Percentiles rank a stretch among this genome's conserved stretches.
These are phyloP conservation scores for Chaetomiaceae sp. DNA, from an alignment of 2,329 filamentous ascomycete species.

Conservation along the genomic window DNA sequence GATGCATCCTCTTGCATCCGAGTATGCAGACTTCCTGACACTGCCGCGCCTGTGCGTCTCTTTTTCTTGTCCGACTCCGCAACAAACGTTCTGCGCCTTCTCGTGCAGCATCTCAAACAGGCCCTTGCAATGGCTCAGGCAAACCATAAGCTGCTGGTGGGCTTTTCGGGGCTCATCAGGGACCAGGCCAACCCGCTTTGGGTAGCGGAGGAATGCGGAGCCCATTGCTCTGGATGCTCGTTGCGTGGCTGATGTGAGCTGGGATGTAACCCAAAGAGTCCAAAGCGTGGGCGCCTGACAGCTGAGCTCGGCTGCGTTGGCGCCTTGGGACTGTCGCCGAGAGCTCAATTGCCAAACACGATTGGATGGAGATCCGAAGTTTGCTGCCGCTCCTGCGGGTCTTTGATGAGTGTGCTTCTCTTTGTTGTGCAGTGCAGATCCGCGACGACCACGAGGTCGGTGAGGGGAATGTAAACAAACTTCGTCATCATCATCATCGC, in stretches of 20 bases:
- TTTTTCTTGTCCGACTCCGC: neutral
- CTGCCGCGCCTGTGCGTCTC: conserved; percentile 1
- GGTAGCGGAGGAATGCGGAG: conserved; percentile 17
- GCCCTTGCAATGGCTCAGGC: conserved; percentile 6
- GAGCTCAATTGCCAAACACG: conserved; percentile 5
- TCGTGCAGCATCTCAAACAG: conserved; percentile 23
- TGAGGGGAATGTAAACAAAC: conserved; percentile 21
- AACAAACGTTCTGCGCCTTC: conserved; percentile 3
- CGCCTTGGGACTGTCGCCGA: conserved; percentile 15
- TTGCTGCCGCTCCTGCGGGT: conserved; percentile 20
- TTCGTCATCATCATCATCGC: neutral
- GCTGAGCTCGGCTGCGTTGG: conserved; percentile 15
- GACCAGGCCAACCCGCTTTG: conserved; percentile 11
- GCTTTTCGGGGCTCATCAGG: neutral
- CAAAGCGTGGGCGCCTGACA: conserved; percentile 16
- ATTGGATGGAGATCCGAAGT: conserved; percentile 22
- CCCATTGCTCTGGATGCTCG: neutral
- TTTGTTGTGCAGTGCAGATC: conserved; percentile 6
- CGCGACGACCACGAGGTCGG: neutral
- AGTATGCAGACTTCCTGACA: neutral
- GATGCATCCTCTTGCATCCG: neutral
- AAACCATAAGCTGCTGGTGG: conserved; percentile 8
- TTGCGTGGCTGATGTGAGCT: conserved; percentile 23
- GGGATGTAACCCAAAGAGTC: conserved; percentile 18
- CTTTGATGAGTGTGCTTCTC: conserved; percentile 10